phyloP scores from a whole-genome alignment of 2,329 filamentous ascomycete genomes.

The Paramyrothecium sp. region DNA sequence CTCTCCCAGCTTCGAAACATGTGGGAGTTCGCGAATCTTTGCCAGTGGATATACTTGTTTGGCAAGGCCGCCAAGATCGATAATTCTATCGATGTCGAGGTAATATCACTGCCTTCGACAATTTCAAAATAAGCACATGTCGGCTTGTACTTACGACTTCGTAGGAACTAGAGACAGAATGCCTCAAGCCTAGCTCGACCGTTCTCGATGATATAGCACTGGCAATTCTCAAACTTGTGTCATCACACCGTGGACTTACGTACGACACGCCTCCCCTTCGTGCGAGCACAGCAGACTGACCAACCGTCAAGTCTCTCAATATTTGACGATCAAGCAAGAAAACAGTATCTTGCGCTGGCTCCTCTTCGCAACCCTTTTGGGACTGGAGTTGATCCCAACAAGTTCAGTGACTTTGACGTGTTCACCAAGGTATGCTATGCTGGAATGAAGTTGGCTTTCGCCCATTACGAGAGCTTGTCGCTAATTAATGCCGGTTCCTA shows the following conservation, averaged over 20 bases:
- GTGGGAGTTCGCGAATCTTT: conserved; percentile 94
- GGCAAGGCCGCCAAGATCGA: conserved; percentile 87
- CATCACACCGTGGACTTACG: conserved; percentile 90
- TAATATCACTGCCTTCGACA: conserved; percentile 35
- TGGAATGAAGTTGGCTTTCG: background rate
- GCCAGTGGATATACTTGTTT: conserved; percentile 92
- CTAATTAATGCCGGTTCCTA: conserved; percentile 22
- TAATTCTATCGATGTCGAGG: conserved; percentile 86
- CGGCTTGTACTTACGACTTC: conserved; percentile 2
- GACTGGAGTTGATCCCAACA: conserved; percentile 66
- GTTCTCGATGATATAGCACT: conserved; percentile 80
- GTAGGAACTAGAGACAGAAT: conserved; percentile 86
- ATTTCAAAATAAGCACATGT: too few relatives aligned
- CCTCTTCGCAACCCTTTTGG: conserved; percentile 84
- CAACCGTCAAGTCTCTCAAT: conserved; percentile 66
- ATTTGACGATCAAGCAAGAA: conserved; percentile 89
- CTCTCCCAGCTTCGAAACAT: conserved; percentile 72
- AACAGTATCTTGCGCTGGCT: conserved; percentile 82
- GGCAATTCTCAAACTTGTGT: conserved; percentile 85
- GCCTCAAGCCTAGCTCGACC: conserved; percentile 74
- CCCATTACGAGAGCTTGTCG: background rate
- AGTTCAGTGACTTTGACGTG: conserved; percentile 79
- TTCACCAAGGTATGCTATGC: conserved; percentile 65
- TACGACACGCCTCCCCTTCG: conserved; percentile 42
- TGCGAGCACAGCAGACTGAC: conserved; percentile 7